Base-by-base conservation (phyloP, 345 rosid species). In the Bruguiera sexangula region DNA sequence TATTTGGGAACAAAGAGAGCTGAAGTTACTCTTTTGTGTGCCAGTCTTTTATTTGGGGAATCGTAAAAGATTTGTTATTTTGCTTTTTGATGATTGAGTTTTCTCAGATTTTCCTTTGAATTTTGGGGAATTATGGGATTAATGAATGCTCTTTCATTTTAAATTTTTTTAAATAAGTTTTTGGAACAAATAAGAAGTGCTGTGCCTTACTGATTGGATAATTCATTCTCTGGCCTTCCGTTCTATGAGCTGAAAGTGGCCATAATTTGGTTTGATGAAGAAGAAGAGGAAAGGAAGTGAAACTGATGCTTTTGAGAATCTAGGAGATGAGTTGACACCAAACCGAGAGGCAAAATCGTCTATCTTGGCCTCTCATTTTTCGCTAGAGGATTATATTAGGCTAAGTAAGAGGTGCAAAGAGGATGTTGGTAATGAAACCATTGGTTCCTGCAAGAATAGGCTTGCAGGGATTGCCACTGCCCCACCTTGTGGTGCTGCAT, bases 211-310 rank as follows among this genome's bases (percentile, higher is more conserved):
- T 52, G 31, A 60, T 67, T 37, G 51, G 52, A 65, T 27, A 16
- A 11, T 50, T 62, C 50, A 36, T 22, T 24, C 3, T 24, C 22
- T 22, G 26, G 19, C 0, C 8, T 5, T 54, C 20, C 59, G 37
- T 69, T 69, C 71, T 66, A 11, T 20, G 51, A 26, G 57, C 43
- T 73, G 48, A 46, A 22, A 22, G 24, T 32, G 20, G n/a, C 34
- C 6, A 36, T 37, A 18, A 20, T 24, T 63, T 61, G 86, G 43
- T 79, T 84, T 81, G 80, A 93, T 93, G 98, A 91, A 93, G 93
- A 91, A 84, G 85, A 93, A 91, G 81, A 84, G 98, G 79, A 93
- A 93, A 86, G 98, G 93, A 26, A 88, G 88, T 78, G 96, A 85
- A 68, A 68, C 89, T 11, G 94, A 86, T 74, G 79, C 60, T 1